These are phyloP conservation scores for Trichoderma orchidacearum DNA, from an alignment of 495 filamentous ascomycete genomes.

Conservation along the genomic window DNA sequence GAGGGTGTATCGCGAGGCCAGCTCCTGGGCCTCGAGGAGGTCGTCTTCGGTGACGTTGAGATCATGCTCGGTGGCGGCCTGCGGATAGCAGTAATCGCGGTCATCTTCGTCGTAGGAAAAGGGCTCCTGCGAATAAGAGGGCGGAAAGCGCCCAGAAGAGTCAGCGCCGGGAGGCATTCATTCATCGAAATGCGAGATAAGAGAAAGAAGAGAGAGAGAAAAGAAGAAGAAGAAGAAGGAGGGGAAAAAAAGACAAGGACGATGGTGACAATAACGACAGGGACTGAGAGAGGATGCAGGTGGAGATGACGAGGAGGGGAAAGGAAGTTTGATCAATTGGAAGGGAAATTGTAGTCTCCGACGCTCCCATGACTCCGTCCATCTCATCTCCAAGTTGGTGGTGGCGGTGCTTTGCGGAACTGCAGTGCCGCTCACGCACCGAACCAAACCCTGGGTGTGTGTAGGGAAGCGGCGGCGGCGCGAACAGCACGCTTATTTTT, in stretches of 20 bases:
- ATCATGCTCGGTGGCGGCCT: conserved; percentile 2
- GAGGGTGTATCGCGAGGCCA: conserved; percentile 8
- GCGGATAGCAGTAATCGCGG: neutral
- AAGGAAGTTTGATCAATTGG: no score
- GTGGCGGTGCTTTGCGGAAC: no score
- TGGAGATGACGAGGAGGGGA: no score
- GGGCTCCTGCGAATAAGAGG: neutral
- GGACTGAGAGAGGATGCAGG: neutral
- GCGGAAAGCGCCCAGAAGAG: neutral
- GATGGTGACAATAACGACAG: neutral
- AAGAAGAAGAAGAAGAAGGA: neutral
- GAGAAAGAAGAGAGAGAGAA: neutral
- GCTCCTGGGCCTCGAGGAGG: conserved; percentile 12
- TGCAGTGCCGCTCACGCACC: no score
- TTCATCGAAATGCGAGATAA: neutral
- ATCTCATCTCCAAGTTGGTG: no score
- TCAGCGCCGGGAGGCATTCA: neutral
- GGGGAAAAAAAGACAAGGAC: neutral
- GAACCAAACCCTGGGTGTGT: no score
- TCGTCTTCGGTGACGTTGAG: conserved; percentile 14
- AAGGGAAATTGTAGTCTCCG: no score
- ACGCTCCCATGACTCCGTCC: no score
- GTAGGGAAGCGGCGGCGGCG: no score
- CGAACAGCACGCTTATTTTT: no score
- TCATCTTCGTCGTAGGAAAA: neutral